Conservation (phyloP, 1,284 basidiomycete species). For the Somion occarium region DNA sequence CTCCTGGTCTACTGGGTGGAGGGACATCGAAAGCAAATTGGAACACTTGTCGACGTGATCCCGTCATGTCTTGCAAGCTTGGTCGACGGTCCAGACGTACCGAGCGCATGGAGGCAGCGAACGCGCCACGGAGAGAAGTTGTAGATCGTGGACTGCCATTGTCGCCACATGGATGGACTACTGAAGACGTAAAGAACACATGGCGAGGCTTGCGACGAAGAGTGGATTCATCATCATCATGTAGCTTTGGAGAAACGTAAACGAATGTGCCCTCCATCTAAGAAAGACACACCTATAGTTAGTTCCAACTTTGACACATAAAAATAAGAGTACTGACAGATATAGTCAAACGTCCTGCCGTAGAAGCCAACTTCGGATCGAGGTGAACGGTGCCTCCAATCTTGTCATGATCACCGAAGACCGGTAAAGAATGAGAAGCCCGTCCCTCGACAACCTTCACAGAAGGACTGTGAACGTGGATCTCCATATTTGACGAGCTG, state of each 20-base stretch:
- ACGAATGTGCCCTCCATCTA: conserved; percentile 63
- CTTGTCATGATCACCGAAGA: conserved; percentile 56
- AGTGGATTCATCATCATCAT: conserved; percentile 22
- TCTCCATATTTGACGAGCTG: conserved; percentile 53
- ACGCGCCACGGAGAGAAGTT: conserved; percentile 45
- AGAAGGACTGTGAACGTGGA: conserved; percentile 56
- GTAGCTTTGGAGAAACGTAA: conserved; percentile 34
- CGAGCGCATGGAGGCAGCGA: conserved; percentile 34
- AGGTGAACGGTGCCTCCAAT: conserved; percentile 56
- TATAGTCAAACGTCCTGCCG: conserved; percentile 50
- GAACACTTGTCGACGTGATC: conserved; percentile 28
- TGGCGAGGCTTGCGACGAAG: conserved; percentile 38
- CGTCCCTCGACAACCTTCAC: conserved; percentile 42
- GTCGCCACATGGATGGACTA: conserved; percentile 40
- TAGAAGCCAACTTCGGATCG: conserved; percentile 41
- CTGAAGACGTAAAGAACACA: conserved; percentile 51
- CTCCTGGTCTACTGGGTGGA: conserved; percentile 39
- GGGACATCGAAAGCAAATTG: conserved; percentile 59
- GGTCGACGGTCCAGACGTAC: conserved; percentile 23
- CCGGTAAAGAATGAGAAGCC: conserved; percentile 40
- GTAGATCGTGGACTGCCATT: conserved; percentile 33
- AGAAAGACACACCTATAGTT: background rate
- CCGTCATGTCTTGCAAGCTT: conserved; percentile 19
- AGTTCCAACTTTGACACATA: background rate
- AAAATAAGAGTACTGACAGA: conserved; percentile 36